Base-by-base conservation (phyloP, 2,329 filamentous ascomycete genomes). In the Fusarium euwallaceae region DNA sequence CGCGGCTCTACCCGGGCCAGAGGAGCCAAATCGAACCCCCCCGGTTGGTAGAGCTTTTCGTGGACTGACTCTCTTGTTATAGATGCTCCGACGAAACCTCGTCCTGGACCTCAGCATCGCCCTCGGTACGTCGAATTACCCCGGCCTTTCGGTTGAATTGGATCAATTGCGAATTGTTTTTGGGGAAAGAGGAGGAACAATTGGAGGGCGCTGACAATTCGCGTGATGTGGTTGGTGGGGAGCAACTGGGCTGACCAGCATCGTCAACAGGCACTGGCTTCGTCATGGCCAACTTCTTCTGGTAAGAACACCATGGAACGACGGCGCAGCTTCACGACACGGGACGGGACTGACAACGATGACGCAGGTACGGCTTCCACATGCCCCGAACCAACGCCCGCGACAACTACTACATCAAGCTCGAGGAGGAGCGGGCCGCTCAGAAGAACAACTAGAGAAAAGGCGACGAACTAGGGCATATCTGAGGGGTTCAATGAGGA, bases 11-110 rank as follows among this genome's bases (percentile, higher is more conserved):
- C 58, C 68, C 67, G 73, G 67, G 24, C 71, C 60, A 70, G 71
- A 75, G 76, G 77, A 77, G 64, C 29, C 61, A 10, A 51, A n/a
- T 29, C 27, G 24, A 43, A 51, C 36, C 20, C 64, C 22, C 59
- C 60, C 17, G 37, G 34, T 55, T 45, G 61, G 61, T 55, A 73
- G 76, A 76, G 71, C 73, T 73, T 74, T 80, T 74, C 70, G 66
- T 77, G 70, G 77, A 80, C 84, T 83, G 83, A 84, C 82, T 75
- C 73, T 34, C 12, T 34, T 69, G 61, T 59, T 59, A 64, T 77
- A 91, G 89, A 91, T 91, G 87, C 87, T 91, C 83, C 88, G 88
- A 83, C 86, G 88, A 82, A 85, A 86, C 82, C 87, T 91, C 81
- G 85, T 91, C 79, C 81, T 87, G 75, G 89, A 91, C 80, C 84